Base-by-base conservation (phyloP, 257 asterid species). In the Capsicum baccatum region DNA sequence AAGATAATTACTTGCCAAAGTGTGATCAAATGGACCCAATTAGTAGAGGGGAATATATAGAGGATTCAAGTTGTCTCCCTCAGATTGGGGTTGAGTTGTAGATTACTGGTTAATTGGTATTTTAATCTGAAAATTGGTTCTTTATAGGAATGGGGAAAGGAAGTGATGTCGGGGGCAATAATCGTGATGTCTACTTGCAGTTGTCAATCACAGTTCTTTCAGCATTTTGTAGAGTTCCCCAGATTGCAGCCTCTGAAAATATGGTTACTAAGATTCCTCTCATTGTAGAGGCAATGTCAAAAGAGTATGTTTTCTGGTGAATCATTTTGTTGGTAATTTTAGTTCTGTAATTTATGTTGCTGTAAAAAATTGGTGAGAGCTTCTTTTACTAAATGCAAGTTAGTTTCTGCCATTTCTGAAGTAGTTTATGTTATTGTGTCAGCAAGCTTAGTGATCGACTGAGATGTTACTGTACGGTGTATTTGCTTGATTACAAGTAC, bases 151-250 rank as follows among this genome's bases (percentile, higher is more conserved):
- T 84, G 90, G 94, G 93, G 55, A 90, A 83, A 85, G 90, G 91
- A 74, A 39, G 87, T 62, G 89, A 86, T 42, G 85, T 86, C 39
- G 59, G 70, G 47, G 87, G 84, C 47, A 79, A 79, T 80, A 87
- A 89, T 84, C 89, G 97, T 6, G 92, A 89, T n/a, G 92, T 94
- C 19, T 96, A 93, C 89, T 88, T 96, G 91, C 94, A 89, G 80
- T 86, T 96, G 87, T 89, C 99, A 12, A 90, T 92, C 71, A 84
- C 96, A 6, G 86, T 96, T 68, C 92, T 96, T 35, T 91, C 99
- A 4, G 89, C 97, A 7, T 88, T 96, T 84, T 91, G 94, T 50
- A 90, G 98, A 86, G 91, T 92, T 81, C 88, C 96, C 8, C 91
- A 92, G 84, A 89, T 96, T 83, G 98, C 98, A 54, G 87, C 97